Base-by-base conservation (phyloP, 2,329 filamentous ascomycete genomes). In the Kalmusia sp. region DNA sequence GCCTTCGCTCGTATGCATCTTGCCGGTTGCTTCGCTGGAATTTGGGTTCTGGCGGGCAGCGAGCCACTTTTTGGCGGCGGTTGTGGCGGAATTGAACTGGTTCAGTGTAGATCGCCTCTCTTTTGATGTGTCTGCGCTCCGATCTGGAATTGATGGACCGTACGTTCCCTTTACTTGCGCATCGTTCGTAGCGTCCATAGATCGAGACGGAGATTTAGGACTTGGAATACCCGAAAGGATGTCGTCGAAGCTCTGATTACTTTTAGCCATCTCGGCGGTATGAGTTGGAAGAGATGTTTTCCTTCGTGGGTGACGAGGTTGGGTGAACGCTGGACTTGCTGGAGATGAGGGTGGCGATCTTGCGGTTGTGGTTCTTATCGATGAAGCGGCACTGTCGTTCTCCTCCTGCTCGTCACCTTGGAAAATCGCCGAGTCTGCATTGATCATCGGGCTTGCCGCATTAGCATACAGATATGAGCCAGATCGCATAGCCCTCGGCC, bases 341-440 rank as follows among this genome's bases (percentile, higher is more conserved):
- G 84, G 82, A 1, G 84, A 84, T 19, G 75, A 71, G n/a, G 83
- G 79, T 30, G 84, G 80, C 1, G 88, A 85, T 15, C 84, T 80
- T 15, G 79, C 83, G n/a, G 88, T 86, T 33, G 91, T 78, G 33
- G 85, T 86, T 49, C 87, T 87, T 80, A 92, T 91, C 22, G 83
- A 80, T 59, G 79, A 84, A 19, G 82, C 80, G 21, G 88, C 88
- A 66, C 84, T 78, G 53, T 79, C 80, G 44, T 86, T 80, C 31
- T 86, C 83, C 2, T 83, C 82, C 55, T 83, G 84, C 59, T 84
- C 83, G 6, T 67, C 60, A 15, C 61, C 49, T 11, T 67, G 64
- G 11, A 86, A 59, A 15, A 68, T 80, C 55, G 92, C 88, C 17
- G 86, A 85, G 57, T 88, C 87, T 0, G 84, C 81, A 63, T 92